Evolutionary conservation across 805 yeast species (phyloP).

Genomic region (Jamesozyma hellenica): DNA sequence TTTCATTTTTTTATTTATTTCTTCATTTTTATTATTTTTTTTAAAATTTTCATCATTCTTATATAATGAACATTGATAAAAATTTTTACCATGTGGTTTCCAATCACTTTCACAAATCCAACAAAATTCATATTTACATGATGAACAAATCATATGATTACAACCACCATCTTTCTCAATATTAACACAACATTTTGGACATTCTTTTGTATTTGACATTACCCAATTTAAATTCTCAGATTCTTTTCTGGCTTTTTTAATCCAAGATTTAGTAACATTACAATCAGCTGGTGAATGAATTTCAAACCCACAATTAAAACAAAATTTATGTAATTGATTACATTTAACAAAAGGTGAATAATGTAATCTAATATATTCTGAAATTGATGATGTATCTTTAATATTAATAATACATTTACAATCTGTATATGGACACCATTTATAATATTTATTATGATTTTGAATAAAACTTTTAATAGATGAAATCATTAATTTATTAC

Average conservation of each 20-base stretch:
- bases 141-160: constrained; percentile 86
- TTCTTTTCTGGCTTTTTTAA: constrained; percentile 71
- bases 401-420: constrained; percentile 51
- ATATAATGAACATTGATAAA: constrained; percentile 59
- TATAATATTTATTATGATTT: constrained; percentile 37
- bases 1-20: constrained; percentile 34
- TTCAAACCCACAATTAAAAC: constrained; percentile 64
- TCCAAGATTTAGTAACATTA: constrained; percentile 57
- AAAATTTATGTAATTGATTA: constrained; percentile 55
- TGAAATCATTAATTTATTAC: constrained; percentile 26
- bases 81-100: constrained; percentile 54
- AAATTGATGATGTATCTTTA: constrained; percentile 20
- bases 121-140: constrained; percentile 74
- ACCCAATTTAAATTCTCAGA: constrained; percentile 87
- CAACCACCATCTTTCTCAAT: constrained; percentile 96
- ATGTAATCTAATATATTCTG: constrained; percentile 22
- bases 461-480: constrained; percentile 44
- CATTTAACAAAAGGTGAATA: constrained; percentile 63
- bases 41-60: constrained; percentile 32
- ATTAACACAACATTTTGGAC: constrained; percentile 70
- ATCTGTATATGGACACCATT: constrained; percentile 83
- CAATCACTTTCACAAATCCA: constrained; percentile 85
- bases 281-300: constrained; percentile 86
- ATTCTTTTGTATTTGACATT: constrained; percentile 67
- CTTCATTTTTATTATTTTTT: constrained; percentile 22